Evolutionary conservation across 306 rosid species (phyloP).

Genomic region (Quercus wislizeni): DNA sequence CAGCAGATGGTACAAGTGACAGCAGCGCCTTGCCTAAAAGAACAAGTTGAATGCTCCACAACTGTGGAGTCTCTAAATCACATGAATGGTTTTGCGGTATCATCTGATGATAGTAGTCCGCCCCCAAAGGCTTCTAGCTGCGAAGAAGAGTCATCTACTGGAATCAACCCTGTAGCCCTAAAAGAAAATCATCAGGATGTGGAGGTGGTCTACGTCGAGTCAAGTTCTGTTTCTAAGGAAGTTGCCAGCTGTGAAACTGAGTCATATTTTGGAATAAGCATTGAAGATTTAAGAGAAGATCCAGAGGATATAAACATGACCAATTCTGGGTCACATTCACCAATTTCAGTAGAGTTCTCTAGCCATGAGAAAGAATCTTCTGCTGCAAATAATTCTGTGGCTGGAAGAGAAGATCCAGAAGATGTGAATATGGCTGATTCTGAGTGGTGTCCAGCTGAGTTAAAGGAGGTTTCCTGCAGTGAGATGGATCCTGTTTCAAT

Average conservation of each 20-base stretch:
- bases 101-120: slow-evolving; percentile 30
- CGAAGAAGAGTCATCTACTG: slow-evolving; percentile 27
- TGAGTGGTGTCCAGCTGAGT: slow-evolving; percentile 26
- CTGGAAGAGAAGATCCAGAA: slow-evolving; percentile 20
- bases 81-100: slow-evolving; percentile 21
- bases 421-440: slow-evolving; percentile 13
- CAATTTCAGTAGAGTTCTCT: slow-evolving; percentile 20
- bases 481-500: slow-evolving; percentile 21
- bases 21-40: slow-evolving; percentile 30
- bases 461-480: slow-evolving; percentile 27
- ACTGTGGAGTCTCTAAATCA: slow-evolving; percentile 16
- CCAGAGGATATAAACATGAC: slow-evolving; percentile 11
- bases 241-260: slow-evolving; percentile 32
- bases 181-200: slow-evolving; percentile 30
- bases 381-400: neutral
- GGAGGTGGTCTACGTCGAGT: slow-evolving; percentile 20
- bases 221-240: slow-evolving; percentile 23
- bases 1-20: slow-evolving; percentile 31
- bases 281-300: slow-evolving; percentile 19
- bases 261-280: slow-evolving; percentile 24
- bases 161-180: slow-evolving; percentile 24
- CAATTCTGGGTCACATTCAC: slow-evolving; percentile 11
- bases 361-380: slow-evolving; percentile 8
- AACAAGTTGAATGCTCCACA: slow-evolving; percentile 38
- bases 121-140: slow-evolving; percentile 29